A percentile compares a stretch with the other conserved stretches of the same genome.
These are phyloP conservation scores for Brassica incana DNA, from an alignment of 345 rosid genomes.

Conservation along the genomic window DNA sequence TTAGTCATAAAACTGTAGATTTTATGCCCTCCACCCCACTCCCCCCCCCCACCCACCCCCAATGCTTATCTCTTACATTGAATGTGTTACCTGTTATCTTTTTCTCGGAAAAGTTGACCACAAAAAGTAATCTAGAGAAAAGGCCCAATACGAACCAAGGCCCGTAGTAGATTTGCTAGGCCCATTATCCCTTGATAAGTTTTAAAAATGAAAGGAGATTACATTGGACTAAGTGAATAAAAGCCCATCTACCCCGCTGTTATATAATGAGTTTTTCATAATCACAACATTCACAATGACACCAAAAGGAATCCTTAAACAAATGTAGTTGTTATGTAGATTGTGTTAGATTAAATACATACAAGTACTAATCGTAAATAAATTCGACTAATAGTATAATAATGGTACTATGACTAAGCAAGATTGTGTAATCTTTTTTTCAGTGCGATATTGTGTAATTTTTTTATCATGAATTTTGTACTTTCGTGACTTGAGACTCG, in stretches of 20 bases:
- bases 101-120: not conserved
- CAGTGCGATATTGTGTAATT: not conserved
- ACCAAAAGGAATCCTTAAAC: not conserved
- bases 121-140: not conserved
- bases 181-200: constrained; percentile 12
- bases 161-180: not conserved
- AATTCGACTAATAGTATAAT: not conserved
- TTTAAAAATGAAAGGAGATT: not conserved
- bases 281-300: not conserved
- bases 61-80: not conserved
- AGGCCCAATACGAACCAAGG: not conserved
- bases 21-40: not conserved
- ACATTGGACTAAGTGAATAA: not conserved
- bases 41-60: not conserved
- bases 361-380: not conserved
- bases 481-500: not conserved
- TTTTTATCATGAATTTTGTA: not conserved
- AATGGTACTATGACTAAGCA: not conserved
- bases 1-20: not conserved
- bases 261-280: not conserved
- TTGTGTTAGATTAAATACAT: not conserved
- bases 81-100: constrained; percentile 9
- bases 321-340: not conserved
- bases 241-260: constrained; percentile 5
- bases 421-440: not conserved